These are phyloP conservation scores for Solanum appendiculatum DNA, from an alignment of 257 asterid species.

Conservation along the genomic window DNA sequence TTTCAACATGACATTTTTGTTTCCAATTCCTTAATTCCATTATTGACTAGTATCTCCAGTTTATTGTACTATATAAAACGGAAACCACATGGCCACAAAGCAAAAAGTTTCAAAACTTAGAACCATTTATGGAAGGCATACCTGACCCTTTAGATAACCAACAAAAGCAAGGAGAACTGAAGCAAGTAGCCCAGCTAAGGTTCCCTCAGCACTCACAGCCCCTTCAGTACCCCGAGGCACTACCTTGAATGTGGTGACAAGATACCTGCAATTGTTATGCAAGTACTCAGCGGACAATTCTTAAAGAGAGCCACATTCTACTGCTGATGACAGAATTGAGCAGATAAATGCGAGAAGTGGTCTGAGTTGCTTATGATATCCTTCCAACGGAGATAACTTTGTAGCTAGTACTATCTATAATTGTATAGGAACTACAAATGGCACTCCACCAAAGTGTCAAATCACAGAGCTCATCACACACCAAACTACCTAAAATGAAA, in stretches of 20 bases:
- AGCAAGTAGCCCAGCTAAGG: constrained; percentile 76
- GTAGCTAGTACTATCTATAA: background rate
- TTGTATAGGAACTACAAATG: background rate
- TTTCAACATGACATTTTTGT: background rate
- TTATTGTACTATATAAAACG: background rate
- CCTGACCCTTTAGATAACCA: constrained; percentile 57
- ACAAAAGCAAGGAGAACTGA: constrained; percentile 74
- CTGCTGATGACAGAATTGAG: background rate
- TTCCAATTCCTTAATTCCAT: background rate
- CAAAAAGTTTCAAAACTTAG: background rate
- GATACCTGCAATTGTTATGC: constrained; percentile 39
- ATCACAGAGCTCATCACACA: background rate
- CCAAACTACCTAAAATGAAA: background rate
- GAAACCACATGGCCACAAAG: background rate
- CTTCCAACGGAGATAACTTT: background rate
- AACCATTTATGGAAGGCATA: constrained; percentile 7
- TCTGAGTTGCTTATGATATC: background rate
- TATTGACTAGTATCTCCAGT: background rate
- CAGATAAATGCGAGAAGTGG: background rate
- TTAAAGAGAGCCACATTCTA: background rate
- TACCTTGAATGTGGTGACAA: constrained; percentile 84
- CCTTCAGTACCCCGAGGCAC: constrained; percentile 99
- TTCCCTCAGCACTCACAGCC: constrained; percentile 92
- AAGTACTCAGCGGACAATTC: background rate
- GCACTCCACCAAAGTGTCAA: background rate